Evolutionary conservation across 768 basidiomycete species (phyloP), one percentile per base, ranked within the genome.

Genomic region (Collybiopsis confluens): DNA sequence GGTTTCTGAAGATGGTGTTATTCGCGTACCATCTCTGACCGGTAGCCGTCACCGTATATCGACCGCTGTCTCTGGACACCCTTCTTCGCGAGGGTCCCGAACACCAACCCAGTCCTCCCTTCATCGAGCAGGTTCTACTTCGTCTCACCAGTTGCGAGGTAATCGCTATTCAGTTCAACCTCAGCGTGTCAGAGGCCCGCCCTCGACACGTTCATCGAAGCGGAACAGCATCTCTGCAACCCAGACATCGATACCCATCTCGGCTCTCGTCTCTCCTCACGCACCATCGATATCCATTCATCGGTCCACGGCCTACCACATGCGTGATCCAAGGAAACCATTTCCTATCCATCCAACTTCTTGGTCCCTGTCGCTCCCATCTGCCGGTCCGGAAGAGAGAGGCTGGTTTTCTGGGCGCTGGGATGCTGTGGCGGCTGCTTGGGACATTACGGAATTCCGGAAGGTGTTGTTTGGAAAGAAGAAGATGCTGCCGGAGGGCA

Each of bases 301-400:
- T 21, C 52, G 27, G 20, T 30, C 38, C 43, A 28, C 70, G 42
- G 65, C 65, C 13, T 80, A 76, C 51, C 79, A 80, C 54, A 81
- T 80, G 79, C 75, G 78, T 38, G 78, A 81, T 60, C 79, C 77
- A 1, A 72, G 72, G 6, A 72, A 62, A 33, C 77, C 77, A 1
- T 70, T 75, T 0, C 68, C 64, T 13, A 43, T 53, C 5, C 52
- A 45, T 11, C 20, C 41, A 3, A 53, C 52, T 6, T 45, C 52
- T 40, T 53, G 52, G 52, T 36, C 38, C 2, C 21, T 53, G 33
- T 18, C 52, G 20, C 37, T 53, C 9, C 52, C 52, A 4, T 48
- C 47, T 48, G 20, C 35, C 8, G 47, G 47, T 11, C 33, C 47
- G 13, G 18, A 48, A 15, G 52, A 53, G 43, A 45, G 52, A 45